These are phyloP conservation scores for Didymella pomorum DNA, from an alignment of 2,329 filamentous ascomycete genomes.

Conservation along the genomic window DNA sequence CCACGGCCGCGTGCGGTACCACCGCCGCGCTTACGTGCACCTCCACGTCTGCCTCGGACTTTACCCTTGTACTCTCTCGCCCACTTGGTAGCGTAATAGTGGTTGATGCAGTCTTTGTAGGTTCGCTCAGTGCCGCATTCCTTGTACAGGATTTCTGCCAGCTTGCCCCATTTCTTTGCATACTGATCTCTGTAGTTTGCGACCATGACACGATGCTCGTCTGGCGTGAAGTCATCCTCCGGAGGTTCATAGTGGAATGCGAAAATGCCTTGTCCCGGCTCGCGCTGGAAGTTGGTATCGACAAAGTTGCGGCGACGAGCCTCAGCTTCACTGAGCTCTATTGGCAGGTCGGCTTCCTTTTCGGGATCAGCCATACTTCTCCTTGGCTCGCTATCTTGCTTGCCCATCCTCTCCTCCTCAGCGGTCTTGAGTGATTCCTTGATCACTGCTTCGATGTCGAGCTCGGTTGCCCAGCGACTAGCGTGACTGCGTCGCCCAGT, in stretches of 20 bases:
- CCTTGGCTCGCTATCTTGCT: conserved; percentile 66
- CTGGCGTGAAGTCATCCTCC: conserved; percentile 75
- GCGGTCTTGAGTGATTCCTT: conserved; percentile 73
- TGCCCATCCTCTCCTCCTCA: conserved; percentile 74
- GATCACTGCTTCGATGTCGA: conserved; percentile 75
- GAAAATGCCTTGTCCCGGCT: conserved; percentile 71
- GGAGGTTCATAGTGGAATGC: conserved; percentile 77
- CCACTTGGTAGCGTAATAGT: conserved; percentile 84
- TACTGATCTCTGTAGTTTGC: conserved; percentile 73
- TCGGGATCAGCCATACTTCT: conserved; percentile 76
- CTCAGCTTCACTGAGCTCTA: conserved; percentile 71
- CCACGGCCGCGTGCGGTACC: conserved; percentile 61
- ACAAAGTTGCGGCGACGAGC: conserved; percentile 66
- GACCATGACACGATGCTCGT: conserved; percentile 75
- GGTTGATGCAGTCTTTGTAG: conserved; percentile 82
- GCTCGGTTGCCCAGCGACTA: conserved; percentile 63
- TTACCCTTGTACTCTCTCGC: conserved; percentile 79
- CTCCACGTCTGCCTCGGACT: conserved; percentile 53
- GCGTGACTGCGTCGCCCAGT: conserved; percentile 44
- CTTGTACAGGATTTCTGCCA: conserved; percentile 69
- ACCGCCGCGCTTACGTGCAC: conserved; percentile 40
- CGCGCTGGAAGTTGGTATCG: conserved; percentile 71
- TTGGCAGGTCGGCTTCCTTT: conserved; percentile 77
- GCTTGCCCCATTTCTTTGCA: conserved; percentile 83
- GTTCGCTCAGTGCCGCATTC: conserved; percentile 64